phyloP scores from a whole-genome alignment of 148 eudicot species.

The Arbutus unedo region DNA sequence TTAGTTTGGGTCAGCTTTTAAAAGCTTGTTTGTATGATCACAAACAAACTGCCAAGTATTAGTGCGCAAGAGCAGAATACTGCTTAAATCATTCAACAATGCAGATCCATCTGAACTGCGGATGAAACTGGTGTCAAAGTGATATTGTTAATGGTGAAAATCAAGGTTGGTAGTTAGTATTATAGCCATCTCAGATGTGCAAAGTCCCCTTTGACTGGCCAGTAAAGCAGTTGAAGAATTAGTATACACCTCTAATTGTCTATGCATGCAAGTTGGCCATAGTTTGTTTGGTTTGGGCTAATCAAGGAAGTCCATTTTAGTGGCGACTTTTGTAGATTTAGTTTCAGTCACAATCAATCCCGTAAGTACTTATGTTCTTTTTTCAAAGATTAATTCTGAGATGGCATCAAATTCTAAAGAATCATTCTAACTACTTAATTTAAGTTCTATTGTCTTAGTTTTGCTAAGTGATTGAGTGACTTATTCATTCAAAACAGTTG shows the following conservation, averaged over 20 bases:
- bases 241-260: no score
- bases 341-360: background rate
- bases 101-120: background rate
- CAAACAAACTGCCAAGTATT: no score
- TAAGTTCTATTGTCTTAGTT: no score
- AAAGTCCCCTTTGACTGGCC: background rate
- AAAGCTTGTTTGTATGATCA: background rate
- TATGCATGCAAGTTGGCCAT: no score
- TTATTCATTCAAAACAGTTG: no score
- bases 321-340: background rate
- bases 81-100: background rate
- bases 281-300: no score
- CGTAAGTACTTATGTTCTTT: background rate
- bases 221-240: no score
- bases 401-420: no score
- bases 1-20: background rate
- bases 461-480: no score
- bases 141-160: background rate
- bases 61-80: background rate
- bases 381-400: background rate
- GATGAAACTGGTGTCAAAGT: background rate
- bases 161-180: background rate
- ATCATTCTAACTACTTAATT: no score
- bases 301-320: no score
- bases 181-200: background rate